Evolutionary conservation across 139 green algal genomes (phyloP).

Genomic region (Tetratostichococcus sp.): DNA sequence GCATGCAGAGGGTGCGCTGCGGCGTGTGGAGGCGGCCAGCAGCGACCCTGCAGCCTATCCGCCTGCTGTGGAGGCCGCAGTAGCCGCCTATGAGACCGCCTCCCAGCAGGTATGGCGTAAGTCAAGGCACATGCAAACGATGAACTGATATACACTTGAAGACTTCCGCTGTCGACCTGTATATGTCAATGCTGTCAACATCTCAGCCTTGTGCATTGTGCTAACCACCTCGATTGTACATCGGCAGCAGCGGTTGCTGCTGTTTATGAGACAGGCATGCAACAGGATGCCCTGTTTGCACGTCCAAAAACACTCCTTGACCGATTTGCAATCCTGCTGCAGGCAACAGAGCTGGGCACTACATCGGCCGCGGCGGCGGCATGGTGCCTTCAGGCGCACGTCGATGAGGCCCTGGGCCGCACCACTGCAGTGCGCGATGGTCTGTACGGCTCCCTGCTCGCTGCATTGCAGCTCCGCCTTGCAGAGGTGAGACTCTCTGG

Average conservation of each 20-base stretch:
- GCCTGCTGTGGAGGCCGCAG: background rate
- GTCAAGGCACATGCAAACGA: no score
- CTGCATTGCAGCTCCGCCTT: conserved; percentile 14
- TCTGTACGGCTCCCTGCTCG: conserved; percentile 17
- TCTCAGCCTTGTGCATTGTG: no score
- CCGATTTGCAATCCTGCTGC: no score
- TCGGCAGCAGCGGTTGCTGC: no score
- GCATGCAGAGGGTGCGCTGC: conserved; percentile 21
- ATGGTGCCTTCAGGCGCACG: background rate
- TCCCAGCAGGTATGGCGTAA: background rate
- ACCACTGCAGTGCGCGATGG: conserved; percentile 3
- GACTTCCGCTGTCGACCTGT: no score
- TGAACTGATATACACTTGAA: no score
- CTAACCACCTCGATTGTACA: no score
- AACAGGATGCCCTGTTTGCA: no score
- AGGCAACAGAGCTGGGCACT: background rate
- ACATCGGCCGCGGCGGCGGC: background rate
- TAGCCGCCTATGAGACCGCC: background rate
- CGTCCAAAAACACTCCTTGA: no score
- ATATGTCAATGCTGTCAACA: no score
- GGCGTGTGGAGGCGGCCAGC: conserved; percentile 7
- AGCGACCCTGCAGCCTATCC: background rate
- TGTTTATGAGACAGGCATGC: no score
- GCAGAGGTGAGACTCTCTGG: background rate
- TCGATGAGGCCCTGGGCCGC: conserved; percentile 19